Conservation (phyloP, 2,329 filamentous ascomycete species). For the Fusarium sublunatum region DNA sequence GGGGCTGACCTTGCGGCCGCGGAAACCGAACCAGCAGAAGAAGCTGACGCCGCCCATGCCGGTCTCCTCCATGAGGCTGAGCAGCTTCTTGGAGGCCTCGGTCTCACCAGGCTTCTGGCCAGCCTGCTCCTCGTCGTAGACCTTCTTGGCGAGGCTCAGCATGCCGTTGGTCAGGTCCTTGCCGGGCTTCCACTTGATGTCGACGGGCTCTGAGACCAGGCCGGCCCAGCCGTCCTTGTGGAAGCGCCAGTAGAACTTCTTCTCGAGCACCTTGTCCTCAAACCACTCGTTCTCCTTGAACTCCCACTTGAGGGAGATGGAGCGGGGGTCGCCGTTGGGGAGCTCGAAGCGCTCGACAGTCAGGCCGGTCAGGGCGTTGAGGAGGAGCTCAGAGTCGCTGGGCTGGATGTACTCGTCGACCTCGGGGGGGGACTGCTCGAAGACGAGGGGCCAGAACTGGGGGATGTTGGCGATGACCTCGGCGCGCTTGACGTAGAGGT, state of each 20-base stretch:
- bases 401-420: slow-evolving; percentile 90
- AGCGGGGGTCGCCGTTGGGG: slow-evolving; percentile 80
- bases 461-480: slow-evolving; percentile 77
- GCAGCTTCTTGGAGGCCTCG: slow-evolving; percentile 61
- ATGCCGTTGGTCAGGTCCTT: slow-evolving; percentile 87
- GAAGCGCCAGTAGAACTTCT: slow-evolving; percentile 89
- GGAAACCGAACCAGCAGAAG: slow-evolving; percentile 90
- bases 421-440: slow-evolving; percentile 86
- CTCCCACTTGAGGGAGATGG: slow-evolving; percentile 79
- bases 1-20: slow-evolving; percentile 73
- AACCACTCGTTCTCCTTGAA: slow-evolving; percentile 88
- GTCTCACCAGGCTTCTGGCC: slow-evolving; percentile 57
- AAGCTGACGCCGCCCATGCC: slow-evolving; percentile 78
- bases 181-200: slow-evolving; percentile 83
- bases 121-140: slow-evolving; percentile 70
- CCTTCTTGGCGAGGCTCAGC: slow-evolving; percentile 76
- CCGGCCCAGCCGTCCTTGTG: slow-evolving; percentile 76
- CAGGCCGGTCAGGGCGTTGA: slow-evolving; percentile 73
- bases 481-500: slow-evolving; percentile 81
- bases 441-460: slow-evolving; percentile 94
- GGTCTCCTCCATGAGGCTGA: slow-evolving; percentile 67
- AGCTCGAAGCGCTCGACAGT: slow-evolving; percentile 86
- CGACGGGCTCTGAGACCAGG: slow-evolving; percentile 87
- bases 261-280: slow-evolving; percentile 80
- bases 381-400: slow-evolving; percentile 78